Evolutionary conservation across 169 alveolate genomes (phyloP), one percentile per base, ranked within the genome.

Genomic region (Cryptosporidium parvum): DNA sequence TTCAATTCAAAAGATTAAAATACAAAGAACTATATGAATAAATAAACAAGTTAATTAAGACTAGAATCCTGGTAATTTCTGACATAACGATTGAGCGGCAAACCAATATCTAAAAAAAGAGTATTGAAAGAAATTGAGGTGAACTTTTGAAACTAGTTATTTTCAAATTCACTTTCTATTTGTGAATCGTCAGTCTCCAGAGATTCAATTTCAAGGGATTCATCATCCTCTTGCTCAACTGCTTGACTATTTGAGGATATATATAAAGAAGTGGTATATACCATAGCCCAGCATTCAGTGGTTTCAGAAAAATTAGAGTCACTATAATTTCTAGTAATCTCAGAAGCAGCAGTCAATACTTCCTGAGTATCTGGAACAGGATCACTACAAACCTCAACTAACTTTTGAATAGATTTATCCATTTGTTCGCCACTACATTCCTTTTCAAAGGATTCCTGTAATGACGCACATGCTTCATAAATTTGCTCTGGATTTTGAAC

Each of bases 181-280:
- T 65, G 39, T 29, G 85, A 45, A 23, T 33, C 48, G 0, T 80
- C 80, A 9, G 52, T 45, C 33, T 80, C 89, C 26, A 80, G 62
- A 45, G 89, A 80, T 48, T 80, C 89, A 14, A 42, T 42, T 45
- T 65, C 75, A 26, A 80, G 75, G 2, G 89, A 80, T 12, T 0
- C 89, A 16, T 31, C n/a, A 2, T 39, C 89, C 35, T 39, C 68
- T 12, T 35, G 26, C 3, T 80, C 80, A 12, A 1, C 52, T 9
- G 4, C 7, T 8, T 80, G 70, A 6, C 3, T 51, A 14, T 14
- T 23, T 1, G 89, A 61, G 68, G 62, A 80, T 0, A 80, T 37
- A 48, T 31, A 80, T 12, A 80, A 26, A 8, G 80, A 23, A 14
- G 80, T 62, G 21, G 89, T 44, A 14, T 9, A 37, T 12, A 80